A percentile compares a stretch with the other conserved stretches of the same genome.
Conservation (phyloP, 2,329 filamentous ascomycete species). For the Aspergillus arachidicola region DNA sequence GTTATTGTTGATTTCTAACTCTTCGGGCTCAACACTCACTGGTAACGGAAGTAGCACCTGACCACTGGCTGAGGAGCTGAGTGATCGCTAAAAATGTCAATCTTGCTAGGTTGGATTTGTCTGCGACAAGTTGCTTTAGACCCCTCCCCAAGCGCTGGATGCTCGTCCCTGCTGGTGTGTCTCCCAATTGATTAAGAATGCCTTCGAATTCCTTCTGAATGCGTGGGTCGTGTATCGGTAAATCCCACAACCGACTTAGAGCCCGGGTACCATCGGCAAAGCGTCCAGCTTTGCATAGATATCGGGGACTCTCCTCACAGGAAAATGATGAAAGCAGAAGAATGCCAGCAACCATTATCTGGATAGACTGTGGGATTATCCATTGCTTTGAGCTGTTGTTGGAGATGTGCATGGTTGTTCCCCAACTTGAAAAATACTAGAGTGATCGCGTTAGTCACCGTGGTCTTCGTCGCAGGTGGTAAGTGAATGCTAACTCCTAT, state of each 20-base stretch:
- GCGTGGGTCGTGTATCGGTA: slow-evolving; percentile 22
- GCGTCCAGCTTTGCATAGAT: slow-evolving; percentile 64
- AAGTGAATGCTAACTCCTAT: slow-evolving; percentile 16
- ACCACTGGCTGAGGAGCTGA: slow-evolving; percentile 73
- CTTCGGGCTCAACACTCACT: slow-evolving; percentile 38
- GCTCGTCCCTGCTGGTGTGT: background rate
- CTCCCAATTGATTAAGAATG: slow-evolving; percentile 11
- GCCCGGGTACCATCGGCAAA: slow-evolving; percentile 43
- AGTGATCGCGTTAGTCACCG: background rate
- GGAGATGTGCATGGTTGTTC: slow-evolving; percentile 52
- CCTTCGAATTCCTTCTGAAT: slow-evolving; percentile 15
- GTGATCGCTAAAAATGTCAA: slow-evolving; percentile 67
- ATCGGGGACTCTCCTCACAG: slow-evolving; percentile 67
- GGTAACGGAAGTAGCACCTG: slow-evolving; percentile 70
- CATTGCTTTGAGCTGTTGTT: slow-evolving; percentile 43
- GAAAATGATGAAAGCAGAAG: slow-evolving; percentile 69
- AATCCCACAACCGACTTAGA: slow-evolving; percentile 55
- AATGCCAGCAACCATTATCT: slow-evolving; percentile 70
- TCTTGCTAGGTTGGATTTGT: slow-evolving; percentile 69
- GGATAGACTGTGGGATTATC: slow-evolving; percentile 69
- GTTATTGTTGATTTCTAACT: background rate
- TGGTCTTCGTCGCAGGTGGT: too few relatives aligned
- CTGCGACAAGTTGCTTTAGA: slow-evolving; percentile 51
- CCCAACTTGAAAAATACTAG: slow-evolving; percentile 43
- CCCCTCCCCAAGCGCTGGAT: background rate